Conservation (phyloP, 768 basidiomycete species). For the Kwoniella botswanensis region DNA sequence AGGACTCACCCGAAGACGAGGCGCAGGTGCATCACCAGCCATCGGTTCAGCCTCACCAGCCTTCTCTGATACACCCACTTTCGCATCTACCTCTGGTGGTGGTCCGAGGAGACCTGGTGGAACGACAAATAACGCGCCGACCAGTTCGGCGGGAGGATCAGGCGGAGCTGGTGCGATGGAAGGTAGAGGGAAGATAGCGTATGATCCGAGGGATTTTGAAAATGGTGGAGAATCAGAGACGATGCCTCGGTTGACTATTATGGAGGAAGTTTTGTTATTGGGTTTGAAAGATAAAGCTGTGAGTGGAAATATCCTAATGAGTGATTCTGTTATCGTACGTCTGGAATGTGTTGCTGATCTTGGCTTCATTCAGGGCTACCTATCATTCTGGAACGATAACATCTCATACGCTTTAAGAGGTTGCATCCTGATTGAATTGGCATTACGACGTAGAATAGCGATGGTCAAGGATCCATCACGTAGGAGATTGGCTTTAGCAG, state of each 20-base stretch:
- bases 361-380: slow-evolving; percentile 71
- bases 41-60: slow-evolving; percentile 29
- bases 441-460: slow-evolving; percentile 90
- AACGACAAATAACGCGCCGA: slow-evolving; percentile 62
- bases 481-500: slow-evolving; percentile 72
- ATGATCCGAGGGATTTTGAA: slow-evolving; percentile 84
- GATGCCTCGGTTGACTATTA: slow-evolving; percentile 84
- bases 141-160: slow-evolving; percentile 37
- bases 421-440: slow-evolving; percentile 95
- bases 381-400: slow-evolving; percentile 99
- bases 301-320: slow-evolving; percentile 25
- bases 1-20: slow-evolving; percentile 56
- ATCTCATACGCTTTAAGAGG: slow-evolving; percentile 99
- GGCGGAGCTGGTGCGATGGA: slow-evolving; percentile 67
- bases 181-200: slow-evolving; percentile 86
- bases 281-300: slow-evolving; percentile 98
- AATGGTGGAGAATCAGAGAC: slow-evolving; percentile 63
- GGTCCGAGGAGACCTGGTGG: slow-evolving; percentile 31
- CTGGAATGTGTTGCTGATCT: background rate
- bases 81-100: slow-evolving; percentile 29
- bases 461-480: slow-evolving; percentile 83
- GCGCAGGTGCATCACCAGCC: slow-evolving; percentile 43
- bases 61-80: slow-evolving; percentile 27
- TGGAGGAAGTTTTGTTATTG: slow-evolving; percentile 94
- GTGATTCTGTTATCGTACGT: too few relatives aligned